Evolutionary conservation across 129 eudicot species (phyloP).

Genomic region (Centrapalus pauciflorus): DNA sequence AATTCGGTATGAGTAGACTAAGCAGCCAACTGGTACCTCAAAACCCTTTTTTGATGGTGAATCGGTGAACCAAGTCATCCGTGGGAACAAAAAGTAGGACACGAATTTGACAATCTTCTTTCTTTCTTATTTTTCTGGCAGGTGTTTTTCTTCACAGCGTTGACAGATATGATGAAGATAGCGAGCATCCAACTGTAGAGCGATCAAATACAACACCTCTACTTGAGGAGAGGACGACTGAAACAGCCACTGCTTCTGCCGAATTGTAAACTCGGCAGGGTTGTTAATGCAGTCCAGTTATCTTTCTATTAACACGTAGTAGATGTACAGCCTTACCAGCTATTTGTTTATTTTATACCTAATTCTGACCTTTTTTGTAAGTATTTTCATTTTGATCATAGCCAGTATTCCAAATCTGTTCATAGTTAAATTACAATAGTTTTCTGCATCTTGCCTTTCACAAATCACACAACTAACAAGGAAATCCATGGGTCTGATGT

Average conservation of each 20-base stretch:
- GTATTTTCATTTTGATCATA: not conserved
- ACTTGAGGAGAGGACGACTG: constrained; percentile 45
- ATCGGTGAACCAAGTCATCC: not conserved
- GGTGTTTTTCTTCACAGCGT: constrained; percentile 77
- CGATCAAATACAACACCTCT: constrained; percentile 45
- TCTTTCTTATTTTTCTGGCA: constrained; percentile 19
- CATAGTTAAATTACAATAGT: too few species aligned
- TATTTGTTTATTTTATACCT: not conserved
- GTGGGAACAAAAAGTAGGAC: not conserved
- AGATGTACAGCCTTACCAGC: constrained; percentile 20
- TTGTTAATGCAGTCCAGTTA: not conserved
- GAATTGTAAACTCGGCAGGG: not conserved
- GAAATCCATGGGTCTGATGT: not conserved
- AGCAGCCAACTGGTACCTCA: not conserved
- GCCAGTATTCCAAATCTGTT: not conserved
- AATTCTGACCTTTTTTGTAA: constrained; percentile 2
- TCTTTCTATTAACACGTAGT: constrained; percentile 1
- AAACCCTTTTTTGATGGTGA: not conserved
- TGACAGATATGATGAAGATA: constrained; percentile 69
- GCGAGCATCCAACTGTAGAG: constrained; percentile 33
- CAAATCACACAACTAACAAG: not conserved
- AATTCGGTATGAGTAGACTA: not conserved
- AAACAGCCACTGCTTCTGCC: constrained; percentile 7
- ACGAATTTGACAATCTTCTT: not conserved
- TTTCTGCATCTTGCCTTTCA: not conserved